Percentiles rank a stretch among this genome's conserved stretches.
phyloP scores from a whole-genome alignment of 2,329 filamentous ascomycete genomes.

The Exophiala oligosperma region DNA sequence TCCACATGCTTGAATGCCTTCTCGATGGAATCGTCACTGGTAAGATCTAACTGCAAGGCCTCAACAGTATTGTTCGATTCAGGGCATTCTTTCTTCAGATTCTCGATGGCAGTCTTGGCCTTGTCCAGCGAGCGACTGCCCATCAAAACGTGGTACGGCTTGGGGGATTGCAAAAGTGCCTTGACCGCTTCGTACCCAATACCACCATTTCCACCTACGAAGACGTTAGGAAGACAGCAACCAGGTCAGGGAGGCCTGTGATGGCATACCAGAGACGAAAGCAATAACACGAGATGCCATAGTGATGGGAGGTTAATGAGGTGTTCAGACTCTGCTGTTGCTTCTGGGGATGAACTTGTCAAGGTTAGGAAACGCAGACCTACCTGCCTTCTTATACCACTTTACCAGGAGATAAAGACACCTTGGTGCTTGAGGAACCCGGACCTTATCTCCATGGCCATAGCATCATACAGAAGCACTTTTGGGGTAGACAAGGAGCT shows the following conservation, averaged over 20 bases:
- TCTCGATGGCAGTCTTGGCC: conserved; percentile 13
- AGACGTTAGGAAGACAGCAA: background rate
- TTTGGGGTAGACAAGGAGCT: too few relatives aligned
- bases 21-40: conserved; percentile 33
- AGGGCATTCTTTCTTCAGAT: conserved; percentile 23
- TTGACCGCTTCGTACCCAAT: conserved; percentile 31
- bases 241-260: background rate
- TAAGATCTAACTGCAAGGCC: conserved; percentile 35
- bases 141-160: conserved; percentile 28
- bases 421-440: background rate
- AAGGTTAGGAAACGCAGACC: background rate
- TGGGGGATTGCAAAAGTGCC: conserved; percentile 23
- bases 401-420: background rate
- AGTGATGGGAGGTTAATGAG: background rate
- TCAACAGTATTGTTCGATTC: conserved; percentile 28
- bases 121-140: conserved; percentile 22
- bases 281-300: conserved; percentile 1
- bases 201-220: conserved; percentile 32
- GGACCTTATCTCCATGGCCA: background rate
- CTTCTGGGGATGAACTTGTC: background rate
- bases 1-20: conserved; percentile 31
- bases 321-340: background rate
- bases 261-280: background rate
- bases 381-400: background rate
- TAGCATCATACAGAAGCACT: background rate